These are phyloP conservation scores for Stagonosporopsis tanaceti DNA, from an alignment of 2,329 filamentous ascomycete genomes.

Conservation along the genomic window DNA sequence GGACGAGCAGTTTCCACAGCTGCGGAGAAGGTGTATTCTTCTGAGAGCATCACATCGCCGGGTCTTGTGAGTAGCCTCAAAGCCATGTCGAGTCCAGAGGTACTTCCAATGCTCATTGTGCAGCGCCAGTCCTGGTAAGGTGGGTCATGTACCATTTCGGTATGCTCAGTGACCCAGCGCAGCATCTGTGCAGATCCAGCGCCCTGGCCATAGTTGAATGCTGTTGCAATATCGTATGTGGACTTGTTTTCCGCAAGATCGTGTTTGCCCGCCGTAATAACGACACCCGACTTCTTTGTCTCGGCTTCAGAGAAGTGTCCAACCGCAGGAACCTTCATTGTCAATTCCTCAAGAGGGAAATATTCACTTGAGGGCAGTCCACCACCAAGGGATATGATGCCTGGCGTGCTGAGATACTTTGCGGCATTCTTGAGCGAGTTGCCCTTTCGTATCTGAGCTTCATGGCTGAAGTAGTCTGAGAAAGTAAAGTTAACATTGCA, in stretches of 20 bases:
- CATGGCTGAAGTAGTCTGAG: slow-evolving; percentile 53
- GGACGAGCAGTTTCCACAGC: slow-evolving; percentile 72
- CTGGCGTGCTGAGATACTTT: slow-evolving; percentile 78
- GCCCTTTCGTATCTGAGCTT: slow-evolving; percentile 63
- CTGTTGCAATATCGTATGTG: slow-evolving; percentile 79
- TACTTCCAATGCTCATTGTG: slow-evolving; percentile 84
- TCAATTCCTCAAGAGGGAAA: slow-evolving; percentile 87
- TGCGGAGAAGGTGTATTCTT: slow-evolving; percentile 90
- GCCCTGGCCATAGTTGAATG: slow-evolving; percentile 92
- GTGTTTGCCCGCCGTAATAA: slow-evolving; percentile 79
- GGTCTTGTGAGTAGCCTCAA: slow-evolving; percentile 81
- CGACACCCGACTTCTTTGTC: slow-evolving; percentile 66
- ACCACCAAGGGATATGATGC: slow-evolving; percentile 89
- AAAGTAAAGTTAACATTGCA: slow-evolving; percentile 2
- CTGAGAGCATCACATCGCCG: slow-evolving; percentile 81
- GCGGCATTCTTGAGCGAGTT: slow-evolving; percentile 83
- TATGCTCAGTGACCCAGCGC: slow-evolving; percentile 92
- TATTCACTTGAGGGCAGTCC: slow-evolving; percentile 88
- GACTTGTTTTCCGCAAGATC: slow-evolving; percentile 73
- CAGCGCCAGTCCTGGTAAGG: slow-evolving; percentile 92
- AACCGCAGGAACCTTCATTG: slow-evolving; percentile 74
- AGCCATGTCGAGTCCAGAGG: slow-evolving; percentile 82
- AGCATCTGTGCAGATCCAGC: slow-evolving; percentile 86
- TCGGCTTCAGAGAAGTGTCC: slow-evolving; percentile 76
- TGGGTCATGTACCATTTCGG: slow-evolving; percentile 85